Base-by-base conservation (phyloP, 1,139 yeast species). In the Candida neerlandica region DNA sequence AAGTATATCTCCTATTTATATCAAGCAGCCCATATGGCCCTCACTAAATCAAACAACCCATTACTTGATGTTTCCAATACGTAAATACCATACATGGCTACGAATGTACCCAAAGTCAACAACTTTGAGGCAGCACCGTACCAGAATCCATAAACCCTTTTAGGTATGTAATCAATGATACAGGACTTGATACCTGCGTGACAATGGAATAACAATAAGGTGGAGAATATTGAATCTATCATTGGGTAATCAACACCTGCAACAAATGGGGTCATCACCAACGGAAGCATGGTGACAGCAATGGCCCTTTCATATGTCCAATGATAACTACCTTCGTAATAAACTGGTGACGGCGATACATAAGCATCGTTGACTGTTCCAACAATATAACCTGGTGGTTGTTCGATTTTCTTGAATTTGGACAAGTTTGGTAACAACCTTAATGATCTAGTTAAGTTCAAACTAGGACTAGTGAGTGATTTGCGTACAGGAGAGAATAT, bases 131-230 rank as follows among this genome's bases (percentile, higher is more conserved):
- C 91, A 56, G 74, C 73, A 56, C 75, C 75, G 69, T 86, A 85
- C 77, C 79, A 81, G 34, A 75, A 66, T 40, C 94, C 94, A 62
- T 84, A 88, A 16, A 84, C 88, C 71, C 96, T 77, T 56, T 73
- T 75, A 48, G 97, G 97, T 55, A 92, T 85, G 70, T 91, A 91
- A 69, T 92, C 97, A 53, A 85, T 82, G 63, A 92, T 90, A 72
- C 97, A 89, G 38, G 96, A 78, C 62, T 84, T 85, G 70, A 92
- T 81, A 0, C 97, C 98, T 50, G 84, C 78, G 67, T 88, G 89
- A 51, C 86, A 78, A 71, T 92, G 97, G 58, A 83, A 77, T 56
- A 92, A 71, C 45, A 89, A 67, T 27, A 84, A 67, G 11, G 85
- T 75, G 34, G 87, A 80, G 55, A 89, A 72, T 4, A 84, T 64